phyloP scores from a whole-genome alignment of 345 rosid genomes.

The Turritis glabra region DNA sequence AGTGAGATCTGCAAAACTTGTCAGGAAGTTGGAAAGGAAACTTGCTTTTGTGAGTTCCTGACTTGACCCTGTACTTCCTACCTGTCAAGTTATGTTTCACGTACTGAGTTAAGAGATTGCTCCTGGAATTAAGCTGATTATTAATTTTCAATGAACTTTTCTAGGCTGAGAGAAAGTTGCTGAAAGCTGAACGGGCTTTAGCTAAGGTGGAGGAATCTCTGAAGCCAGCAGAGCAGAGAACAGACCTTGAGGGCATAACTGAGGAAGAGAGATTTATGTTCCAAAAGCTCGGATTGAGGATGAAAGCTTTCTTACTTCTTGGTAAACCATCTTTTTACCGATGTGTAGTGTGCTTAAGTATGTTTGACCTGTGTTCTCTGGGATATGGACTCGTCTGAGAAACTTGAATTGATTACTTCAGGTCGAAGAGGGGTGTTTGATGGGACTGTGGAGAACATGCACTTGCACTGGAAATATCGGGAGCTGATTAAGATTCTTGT shows the following conservation, averaged over 20 bases:
- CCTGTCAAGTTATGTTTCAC: not conserved
- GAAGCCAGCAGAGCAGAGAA: slow-evolving; percentile 64
- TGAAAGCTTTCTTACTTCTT: slow-evolving; percentile 94
- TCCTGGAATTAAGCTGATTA: not conserved
- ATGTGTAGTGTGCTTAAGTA: not conserved
- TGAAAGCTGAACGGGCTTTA: slow-evolving; percentile 73
- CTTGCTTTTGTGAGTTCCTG: slow-evolving; percentile 68
- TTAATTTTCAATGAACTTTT: slow-evolving; percentile 7
- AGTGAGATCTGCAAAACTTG: slow-evolving; percentile 58
- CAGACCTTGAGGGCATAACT: slow-evolving; percentile 77
- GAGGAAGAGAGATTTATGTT: slow-evolving; percentile 99
- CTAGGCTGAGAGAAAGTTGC: slow-evolving; percentile 73
- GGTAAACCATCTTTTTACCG: slow-evolving; percentile 48
- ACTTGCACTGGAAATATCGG: slow-evolving; percentile 95
- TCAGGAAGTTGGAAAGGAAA: slow-evolving; percentile 73
- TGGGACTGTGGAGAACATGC: slow-evolving; percentile 98
- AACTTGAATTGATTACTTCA: slow-evolving; percentile 42
- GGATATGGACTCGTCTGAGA: slow-evolving; percentile 25
- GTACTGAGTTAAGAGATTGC: not conserved
- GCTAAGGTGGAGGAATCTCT: slow-evolving; percentile 75
- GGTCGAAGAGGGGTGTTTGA: slow-evolving; percentile 95
- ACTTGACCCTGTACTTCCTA: slow-evolving; percentile 11
- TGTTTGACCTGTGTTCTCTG: slow-evolving; percentile 7
- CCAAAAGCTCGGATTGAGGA: slow-evolving; percentile 88
- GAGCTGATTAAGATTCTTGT: slow-evolving; percentile 82